Percentiles rank a stretch among this genome's conserved stretches.
Evolutionary conservation across 2,329 filamentous ascomycete species (phyloP).

Genomic region (Ophiostoma angusticollis): DNA sequence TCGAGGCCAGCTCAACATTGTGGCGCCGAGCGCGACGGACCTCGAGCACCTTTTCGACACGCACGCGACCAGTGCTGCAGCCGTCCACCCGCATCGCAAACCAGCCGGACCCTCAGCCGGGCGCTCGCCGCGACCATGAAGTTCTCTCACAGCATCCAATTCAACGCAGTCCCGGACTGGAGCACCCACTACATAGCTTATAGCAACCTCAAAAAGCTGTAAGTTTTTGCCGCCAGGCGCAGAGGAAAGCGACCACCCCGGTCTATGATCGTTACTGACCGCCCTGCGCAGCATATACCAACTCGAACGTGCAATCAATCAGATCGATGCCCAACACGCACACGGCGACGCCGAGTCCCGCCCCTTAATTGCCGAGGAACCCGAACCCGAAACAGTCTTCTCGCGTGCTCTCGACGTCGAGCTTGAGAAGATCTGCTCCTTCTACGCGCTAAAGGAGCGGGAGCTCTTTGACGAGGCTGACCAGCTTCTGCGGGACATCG

Average conservation of each 20-base stretch:
- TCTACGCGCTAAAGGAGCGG: slow-evolving; percentile 78
- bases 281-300: slow-evolving; percentile 87
- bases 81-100: neutral
- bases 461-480: slow-evolving; percentile 76
- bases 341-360: slow-evolving; percentile 66
- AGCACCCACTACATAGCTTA: slow-evolving; percentile 96
- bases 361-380: slow-evolving; percentile 57
- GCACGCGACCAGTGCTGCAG: neutral
- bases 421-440: slow-evolving; percentile 84
- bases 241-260: too few species aligned
- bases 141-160: slow-evolving; percentile 98
- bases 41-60: too few species aligned
- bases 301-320: slow-evolving; percentile 74
- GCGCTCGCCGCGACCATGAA: slow-evolving; percentile 57
- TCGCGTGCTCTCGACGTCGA: slow-evolving; percentile 71
- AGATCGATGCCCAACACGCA: slow-evolving; percentile 38
- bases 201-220: slow-evolving; percentile 98
- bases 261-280: neutral
- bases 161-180: slow-evolving; percentile 99
- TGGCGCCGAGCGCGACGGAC: too few species aligned
- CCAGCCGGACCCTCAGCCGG: slow-evolving; percentile 12
- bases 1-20: too few species aligned
- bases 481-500: slow-evolving; percentile 62
- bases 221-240: neutral
- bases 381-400: slow-evolving; percentile 71